phyloP scores from a whole-genome alignment of 1,139 yeast genomes.

The Geotrichum histeridarum region DNA sequence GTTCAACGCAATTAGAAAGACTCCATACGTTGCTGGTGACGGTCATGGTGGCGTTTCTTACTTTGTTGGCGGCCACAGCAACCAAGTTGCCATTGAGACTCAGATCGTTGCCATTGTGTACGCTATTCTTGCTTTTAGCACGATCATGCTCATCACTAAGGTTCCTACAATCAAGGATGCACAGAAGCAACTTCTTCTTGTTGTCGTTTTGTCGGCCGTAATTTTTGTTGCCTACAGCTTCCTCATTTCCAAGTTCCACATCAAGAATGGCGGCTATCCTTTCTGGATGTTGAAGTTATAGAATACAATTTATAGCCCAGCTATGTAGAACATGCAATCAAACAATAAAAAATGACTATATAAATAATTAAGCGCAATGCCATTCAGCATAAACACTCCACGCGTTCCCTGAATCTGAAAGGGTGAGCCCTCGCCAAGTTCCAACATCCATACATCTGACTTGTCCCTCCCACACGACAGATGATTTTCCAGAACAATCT shows the following conservation, averaged over 20 bases:
- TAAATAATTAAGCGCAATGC: conserved; percentile 48
- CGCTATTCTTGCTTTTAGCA: conserved; percentile 39
- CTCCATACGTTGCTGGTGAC: conserved; percentile 61
- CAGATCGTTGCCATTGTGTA: conserved; percentile 42
- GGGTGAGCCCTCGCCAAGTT: conserved; percentile 73
- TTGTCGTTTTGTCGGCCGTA: conserved; percentile 39
- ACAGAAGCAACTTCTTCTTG: conserved; percentile 45
- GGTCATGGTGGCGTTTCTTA: conserved; percentile 56
- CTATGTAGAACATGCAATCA: background rate
- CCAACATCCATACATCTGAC: conserved; percentile 42
- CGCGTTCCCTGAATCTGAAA: conserved; percentile 71
- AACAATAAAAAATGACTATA: background rate
- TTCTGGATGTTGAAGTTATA: conserved; percentile 18
- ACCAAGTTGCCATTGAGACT: conserved; percentile 63
- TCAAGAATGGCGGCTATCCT: conserved; percentile 50
- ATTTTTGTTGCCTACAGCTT: conserved; percentile 48
- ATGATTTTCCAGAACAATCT: conserved; percentile 3
- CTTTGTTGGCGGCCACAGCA: conserved; percentile 63
- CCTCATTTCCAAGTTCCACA: conserved; percentile 48
- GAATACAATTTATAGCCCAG: conserved; percentile 3
- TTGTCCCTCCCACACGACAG: conserved; percentile 15
- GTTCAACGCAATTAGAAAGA: conserved; percentile 81
- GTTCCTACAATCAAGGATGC: conserved; percentile 46
- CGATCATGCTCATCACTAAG: conserved; percentile 46
- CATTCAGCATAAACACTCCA: conserved; percentile 94